Evolutionary conservation across 2,329 filamentous ascomycete species (phyloP).

Genomic region (Epichloe uncinata): DNA sequence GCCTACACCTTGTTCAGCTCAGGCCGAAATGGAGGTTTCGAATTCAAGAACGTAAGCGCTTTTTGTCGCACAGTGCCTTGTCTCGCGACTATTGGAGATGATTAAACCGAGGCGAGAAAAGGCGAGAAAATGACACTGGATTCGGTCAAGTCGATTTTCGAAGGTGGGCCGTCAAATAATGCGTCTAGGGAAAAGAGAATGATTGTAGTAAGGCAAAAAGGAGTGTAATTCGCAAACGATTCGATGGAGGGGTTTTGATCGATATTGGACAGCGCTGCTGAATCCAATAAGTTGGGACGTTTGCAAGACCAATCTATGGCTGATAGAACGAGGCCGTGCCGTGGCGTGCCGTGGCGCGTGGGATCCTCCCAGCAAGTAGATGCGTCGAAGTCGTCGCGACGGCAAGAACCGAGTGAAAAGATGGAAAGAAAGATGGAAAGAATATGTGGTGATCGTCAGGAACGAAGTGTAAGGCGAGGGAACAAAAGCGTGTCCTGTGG

Average conservation of each 20-base stretch:
- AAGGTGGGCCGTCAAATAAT: neutral
- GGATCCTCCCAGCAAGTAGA: slow-evolving; percentile 4
- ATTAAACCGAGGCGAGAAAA: neutral
- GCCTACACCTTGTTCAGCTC: neutral
- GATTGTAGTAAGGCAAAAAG: neutral
- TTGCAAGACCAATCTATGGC: slow-evolving; percentile 9
- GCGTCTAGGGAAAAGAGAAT: neutral
- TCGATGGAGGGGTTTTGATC: neutral
- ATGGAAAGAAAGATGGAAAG: neutral
- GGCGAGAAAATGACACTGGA: neutral
- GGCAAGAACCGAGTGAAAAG: slow-evolving; percentile 1
- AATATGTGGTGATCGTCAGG: slow-evolving; percentile 7
- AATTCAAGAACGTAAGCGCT: neutral
- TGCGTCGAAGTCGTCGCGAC: slow-evolving; percentile 1
- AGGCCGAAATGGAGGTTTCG: neutral
- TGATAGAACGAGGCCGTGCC: slow-evolving; percentile 6
- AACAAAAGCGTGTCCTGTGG: slow-evolving; percentile 6
- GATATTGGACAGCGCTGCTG: slow-evolving; percentile 38
- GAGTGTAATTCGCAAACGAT: slow-evolving; percentile 8
- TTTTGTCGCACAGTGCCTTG: neutral
- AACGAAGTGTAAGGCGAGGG: slow-evolving; percentile 5
- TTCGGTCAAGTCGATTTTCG: neutral
- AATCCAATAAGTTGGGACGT: slow-evolving; percentile 25
- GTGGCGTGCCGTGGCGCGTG: slow-evolving; percentile 2
- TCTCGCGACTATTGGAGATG: neutral